A percentile compares a stretch with the other conserved stretches of the same genome.
Evolutionary conservation across 805 yeast genomes (phyloP).

Genomic region (Kazachstania psychrophila): DNA sequence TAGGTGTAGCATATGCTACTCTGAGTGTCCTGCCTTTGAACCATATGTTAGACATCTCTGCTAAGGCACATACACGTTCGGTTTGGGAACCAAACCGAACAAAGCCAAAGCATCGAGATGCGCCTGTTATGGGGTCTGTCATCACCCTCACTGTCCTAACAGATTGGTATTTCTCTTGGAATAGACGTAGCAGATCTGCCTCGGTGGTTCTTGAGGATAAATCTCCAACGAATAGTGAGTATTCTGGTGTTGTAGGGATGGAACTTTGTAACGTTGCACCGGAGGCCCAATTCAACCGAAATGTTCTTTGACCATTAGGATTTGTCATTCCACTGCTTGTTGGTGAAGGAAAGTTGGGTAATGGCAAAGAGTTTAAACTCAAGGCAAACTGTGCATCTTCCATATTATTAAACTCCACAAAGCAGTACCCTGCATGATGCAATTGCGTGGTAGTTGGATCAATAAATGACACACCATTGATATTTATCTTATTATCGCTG

Average conservation of each 20-base stretch:
- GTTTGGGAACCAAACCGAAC: slow-evolving; percentile 64
- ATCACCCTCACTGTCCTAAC: slow-evolving; percentile 75
- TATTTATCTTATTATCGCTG: slow-evolving; percentile 12
- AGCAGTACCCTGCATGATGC: slow-evolving; percentile 61
- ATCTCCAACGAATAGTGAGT: slow-evolving; percentile 75
- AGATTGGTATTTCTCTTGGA: slow-evolving; percentile 55
- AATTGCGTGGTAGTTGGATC: slow-evolving; percentile 28
- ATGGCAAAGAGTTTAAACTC: slow-evolving; percentile 51
- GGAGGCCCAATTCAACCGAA: slow-evolving; percentile 75
- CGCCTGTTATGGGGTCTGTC: slow-evolving; percentile 76
- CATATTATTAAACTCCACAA: slow-evolving; percentile 61
- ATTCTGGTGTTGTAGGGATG: slow-evolving; percentile 66
- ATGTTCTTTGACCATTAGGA: slow-evolving; percentile 43
- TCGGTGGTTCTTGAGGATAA: slow-evolving; percentile 70
- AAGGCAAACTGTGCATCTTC: slow-evolving; percentile 65
- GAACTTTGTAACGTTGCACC: slow-evolving; percentile 70
- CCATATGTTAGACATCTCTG: slow-evolving; percentile 73
- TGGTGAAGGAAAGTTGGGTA: slow-evolving; percentile 40
- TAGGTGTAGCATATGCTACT: slow-evolving; percentile 73
- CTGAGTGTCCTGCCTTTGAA: slow-evolving; percentile 69
- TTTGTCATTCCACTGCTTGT: slow-evolving; percentile 22
- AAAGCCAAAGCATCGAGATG: slow-evolving; percentile 73
- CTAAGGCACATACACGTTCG: slow-evolving; percentile 58
- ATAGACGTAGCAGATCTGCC: slow-evolving; percentile 63
- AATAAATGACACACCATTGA: slow-evolving; percentile 26